phyloP scores from a whole-genome alignment of 305 asterid species.

The Fraxinus floribunda region DNA sequence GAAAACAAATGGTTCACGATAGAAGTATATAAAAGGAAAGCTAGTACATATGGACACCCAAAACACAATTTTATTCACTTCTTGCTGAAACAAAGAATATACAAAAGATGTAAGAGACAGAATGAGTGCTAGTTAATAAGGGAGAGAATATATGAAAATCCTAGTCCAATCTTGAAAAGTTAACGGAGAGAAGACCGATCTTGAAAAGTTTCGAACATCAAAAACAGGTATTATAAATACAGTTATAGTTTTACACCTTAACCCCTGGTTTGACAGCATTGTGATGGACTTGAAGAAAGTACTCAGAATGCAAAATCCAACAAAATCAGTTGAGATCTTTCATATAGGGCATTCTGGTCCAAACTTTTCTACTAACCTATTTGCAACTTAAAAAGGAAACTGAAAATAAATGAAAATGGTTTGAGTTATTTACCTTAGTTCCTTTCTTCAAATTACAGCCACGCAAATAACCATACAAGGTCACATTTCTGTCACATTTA shows the following conservation, averaged over 20 bases:
- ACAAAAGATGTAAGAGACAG: background rate
- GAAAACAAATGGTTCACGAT: background rate
- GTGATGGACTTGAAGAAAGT: background rate
- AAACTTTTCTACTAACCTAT: constrained; percentile 14
- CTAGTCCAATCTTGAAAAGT: background rate
- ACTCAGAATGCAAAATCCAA: background rate
- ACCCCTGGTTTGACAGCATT: constrained; percentile 4
- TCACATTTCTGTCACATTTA: constrained; percentile 85
- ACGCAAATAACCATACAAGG: constrained; percentile 85
- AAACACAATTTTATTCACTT: background rate
- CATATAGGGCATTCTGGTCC: constrained; percentile 1
- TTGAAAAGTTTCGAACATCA: background rate
- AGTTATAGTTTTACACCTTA: background rate
- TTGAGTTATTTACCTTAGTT: constrained; percentile 54
- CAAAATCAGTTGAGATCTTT: constrained; percentile 5
- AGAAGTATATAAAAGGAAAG: constrained; percentile 5
- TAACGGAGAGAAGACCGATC: background rate
- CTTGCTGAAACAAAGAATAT: constrained; percentile 8
- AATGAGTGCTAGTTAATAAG: background rate
- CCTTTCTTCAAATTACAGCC: constrained; percentile 95
- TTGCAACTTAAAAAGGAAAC: constrained; percentile 1
- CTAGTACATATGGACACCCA: constrained; percentile 1
- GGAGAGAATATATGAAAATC: background rate
- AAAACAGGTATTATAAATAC: background rate
- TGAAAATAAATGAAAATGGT: background rate